Evolutionary conservation across 2,329 filamentous ascomycete genomes (phyloP).

Genomic region (Peltaster fructicola): DNA sequence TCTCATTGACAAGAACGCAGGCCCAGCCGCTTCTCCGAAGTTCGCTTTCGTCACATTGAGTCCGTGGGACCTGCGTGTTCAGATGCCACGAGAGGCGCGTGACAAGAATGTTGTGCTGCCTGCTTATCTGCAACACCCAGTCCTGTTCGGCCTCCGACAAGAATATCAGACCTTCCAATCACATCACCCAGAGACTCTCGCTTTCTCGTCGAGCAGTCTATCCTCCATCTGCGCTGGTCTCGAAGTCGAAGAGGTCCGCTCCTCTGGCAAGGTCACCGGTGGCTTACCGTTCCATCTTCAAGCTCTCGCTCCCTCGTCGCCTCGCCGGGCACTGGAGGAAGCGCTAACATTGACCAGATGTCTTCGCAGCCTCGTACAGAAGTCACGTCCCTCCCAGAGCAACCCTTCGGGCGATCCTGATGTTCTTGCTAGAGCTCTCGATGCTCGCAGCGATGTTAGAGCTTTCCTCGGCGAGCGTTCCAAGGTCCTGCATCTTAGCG

Average conservation of each 20-base stretch:
- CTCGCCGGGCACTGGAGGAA: conserved; percentile 92
- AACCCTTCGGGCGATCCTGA: conserved; percentile 72
- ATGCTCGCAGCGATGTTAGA: conserved; percentile 86
- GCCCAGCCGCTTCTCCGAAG: conserved; percentile 31
- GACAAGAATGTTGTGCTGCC: conserved; percentile 96
- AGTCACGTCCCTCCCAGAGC: conserved; percentile 61
- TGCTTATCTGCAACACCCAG: conserved; percentile 91
- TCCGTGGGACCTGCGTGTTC: conserved; percentile 94
- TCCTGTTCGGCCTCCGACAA: conserved; percentile 88
- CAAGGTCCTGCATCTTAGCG: conserved; percentile 96
- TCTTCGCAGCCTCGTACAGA: conserved; percentile 78
- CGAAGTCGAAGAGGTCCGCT: conserved; percentile 94
- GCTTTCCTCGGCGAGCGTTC: conserved; percentile 91
- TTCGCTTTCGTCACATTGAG: conserved; percentile 98
- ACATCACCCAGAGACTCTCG: conserved; percentile 91
- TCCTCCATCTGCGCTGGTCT: conserved; percentile 96
- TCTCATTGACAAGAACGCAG: conserved; percentile 67
- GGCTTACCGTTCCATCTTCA: conserved; percentile 96
- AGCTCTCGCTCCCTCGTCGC: conserved; percentile 84
- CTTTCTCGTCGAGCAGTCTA: conserved; percentile 87
- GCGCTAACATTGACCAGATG: conserved; percentile 86
- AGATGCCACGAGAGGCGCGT: conserved; percentile 89
- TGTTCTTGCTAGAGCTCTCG: conserved; percentile 86
- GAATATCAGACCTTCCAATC: conserved; percentile 98
- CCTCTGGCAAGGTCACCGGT: conserved; percentile 95